Evolutionary conservation across 306 rosid genomes (phyloP), one percentile per base, ranked within the genome.

Genomic region (Biancaea sappan): DNA sequence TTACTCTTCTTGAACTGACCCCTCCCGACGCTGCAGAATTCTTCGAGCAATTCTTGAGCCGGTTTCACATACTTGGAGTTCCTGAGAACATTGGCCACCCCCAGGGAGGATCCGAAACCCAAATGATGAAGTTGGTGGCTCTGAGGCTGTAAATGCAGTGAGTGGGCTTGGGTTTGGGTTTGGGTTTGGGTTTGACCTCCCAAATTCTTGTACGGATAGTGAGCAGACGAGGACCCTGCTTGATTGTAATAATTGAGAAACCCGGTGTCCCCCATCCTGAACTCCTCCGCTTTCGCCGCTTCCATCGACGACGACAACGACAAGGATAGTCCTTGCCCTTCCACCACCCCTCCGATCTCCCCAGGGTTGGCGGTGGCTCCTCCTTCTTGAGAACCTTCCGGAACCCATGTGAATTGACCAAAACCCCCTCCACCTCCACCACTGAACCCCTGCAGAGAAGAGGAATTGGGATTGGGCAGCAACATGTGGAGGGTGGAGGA

Each of bases 11-110:
- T 91, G 72, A 89, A 82, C 6, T 89, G 90, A 15, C 92, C 87
- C 80, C 89, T 88, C 14, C 97, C 97, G 6, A 92, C 96, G 71
- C 93, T 89, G 76, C 97, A 92, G 77, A 89, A 92, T 75, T 92
- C 97, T 79, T 92, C 93, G 1, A 92, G 76, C 78, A 92, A 78
- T 65, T 92, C 92, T 68, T 92, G 91, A 4, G 97, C 91, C 1
- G 92, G 87, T 29, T 84, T 92, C 73, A 88, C 92, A 71, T 88
- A 90, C 78, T 88, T 89, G 6, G 97, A 89, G 65, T 92, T 89
- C 77, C 97, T 88, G 25, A 92, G 64, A 53, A 82, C 90, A 74
- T 89, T 89, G 1, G 83, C 89, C 32, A 81, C 85, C 43, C 97
- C 88, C 59, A 86, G 74, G 0, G 92, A 81, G 24, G 86, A 80